Conservation (phyloP, 2,329 filamentous ascomycete species). For the Penicillium sp. region DNA sequence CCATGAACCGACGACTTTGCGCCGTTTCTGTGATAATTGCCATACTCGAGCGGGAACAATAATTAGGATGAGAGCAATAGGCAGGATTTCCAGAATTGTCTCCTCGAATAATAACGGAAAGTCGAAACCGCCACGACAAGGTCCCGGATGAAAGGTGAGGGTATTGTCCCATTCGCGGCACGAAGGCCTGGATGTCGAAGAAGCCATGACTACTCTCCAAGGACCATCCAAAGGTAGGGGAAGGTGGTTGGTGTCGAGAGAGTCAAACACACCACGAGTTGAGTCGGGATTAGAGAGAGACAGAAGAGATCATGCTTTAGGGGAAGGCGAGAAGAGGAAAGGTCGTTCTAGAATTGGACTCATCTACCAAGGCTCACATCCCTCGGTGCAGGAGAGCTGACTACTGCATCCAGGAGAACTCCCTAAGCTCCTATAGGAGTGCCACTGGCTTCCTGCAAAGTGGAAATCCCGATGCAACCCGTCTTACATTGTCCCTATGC, state of each 20-base stretch:
- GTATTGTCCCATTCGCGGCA: constrained; percentile 35
- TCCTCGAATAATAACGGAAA: constrained; percentile 47
- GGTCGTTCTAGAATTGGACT: constrained; percentile 17
- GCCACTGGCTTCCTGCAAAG: constrained; percentile 19
- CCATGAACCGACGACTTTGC: constrained; percentile 33
- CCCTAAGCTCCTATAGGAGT: constrained; percentile 13
- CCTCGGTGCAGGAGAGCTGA: constrained; percentile 22
- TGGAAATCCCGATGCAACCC: constrained; percentile 18
- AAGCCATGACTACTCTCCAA: constrained; percentile 26
- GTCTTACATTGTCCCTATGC: constrained; percentile 14
- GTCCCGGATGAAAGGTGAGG: constrained; percentile 29
- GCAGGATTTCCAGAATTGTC: constrained; percentile 36
- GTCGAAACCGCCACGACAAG: constrained; percentile 40
- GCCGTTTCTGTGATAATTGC: constrained; percentile 32
- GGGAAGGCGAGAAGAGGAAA: constrained; percentile 1
- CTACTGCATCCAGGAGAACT: constrained; percentile 19
- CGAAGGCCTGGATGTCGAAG: constrained; percentile 20
- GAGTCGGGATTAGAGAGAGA: constrained; percentile 5
- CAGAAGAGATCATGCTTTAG: constrained; percentile 10
- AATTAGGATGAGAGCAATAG: constrained; percentile 34
- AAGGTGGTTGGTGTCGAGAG: constrained; percentile 13
- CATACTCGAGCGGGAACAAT: constrained; percentile 31
- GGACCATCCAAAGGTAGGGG: constrained; percentile 15
- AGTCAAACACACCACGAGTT: constrained; percentile 10
- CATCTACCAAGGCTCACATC: constrained; percentile 17